Evolutionary conservation across 306 rosid genomes (phyloP), one percentile per base, ranked within the genome.

Genomic region (Corylus heterophylla): DNA sequence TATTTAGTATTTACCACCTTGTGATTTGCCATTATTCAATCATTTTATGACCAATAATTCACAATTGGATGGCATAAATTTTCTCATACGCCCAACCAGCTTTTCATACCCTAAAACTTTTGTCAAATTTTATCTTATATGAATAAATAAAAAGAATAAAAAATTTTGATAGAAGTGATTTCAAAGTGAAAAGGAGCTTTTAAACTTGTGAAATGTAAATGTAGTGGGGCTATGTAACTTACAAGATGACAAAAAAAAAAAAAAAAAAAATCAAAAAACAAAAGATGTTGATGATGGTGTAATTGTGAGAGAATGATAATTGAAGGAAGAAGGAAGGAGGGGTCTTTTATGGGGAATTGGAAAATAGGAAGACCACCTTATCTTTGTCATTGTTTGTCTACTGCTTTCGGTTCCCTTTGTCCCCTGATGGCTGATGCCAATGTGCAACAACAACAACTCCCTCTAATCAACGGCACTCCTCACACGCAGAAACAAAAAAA

Each of bases 361-460:
- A 70, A 55, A 80, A 79, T n/a, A 20, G 29, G 50, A 14, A 54
- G 50, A 73, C 68, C 63, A 55, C 86, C 76, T 85, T 66, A 78
- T 87, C 88, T 76, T 72, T 83, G 86, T 82, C 77, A 6, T 20
- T 44, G 76, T 79, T 82, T 85, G 93, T 87, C 84, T 80, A 71
- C 81, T 79, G 79, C 90, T 90, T 86, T 89, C 86, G 85, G 90
- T 18, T 68, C 80, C n/a, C 80, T 80, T 81, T 77, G 90, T 90
- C 87, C 59, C 77, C 59, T 69, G 86, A 80, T 82, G 86, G 75
- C 59, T 69, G 86, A 82, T 82, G 86, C 78, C 79, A 75, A 20
- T 64, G 58, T 42, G 64, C 64, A 56, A 29, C 61, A 31, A 48
- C 55, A 31, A 31, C 35, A 31, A 31, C 35, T 44, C 27, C 9